Evolutionary conservation across 139 green algal genomes (phyloP).

Genomic region (Picocystis salinarum): DNA sequence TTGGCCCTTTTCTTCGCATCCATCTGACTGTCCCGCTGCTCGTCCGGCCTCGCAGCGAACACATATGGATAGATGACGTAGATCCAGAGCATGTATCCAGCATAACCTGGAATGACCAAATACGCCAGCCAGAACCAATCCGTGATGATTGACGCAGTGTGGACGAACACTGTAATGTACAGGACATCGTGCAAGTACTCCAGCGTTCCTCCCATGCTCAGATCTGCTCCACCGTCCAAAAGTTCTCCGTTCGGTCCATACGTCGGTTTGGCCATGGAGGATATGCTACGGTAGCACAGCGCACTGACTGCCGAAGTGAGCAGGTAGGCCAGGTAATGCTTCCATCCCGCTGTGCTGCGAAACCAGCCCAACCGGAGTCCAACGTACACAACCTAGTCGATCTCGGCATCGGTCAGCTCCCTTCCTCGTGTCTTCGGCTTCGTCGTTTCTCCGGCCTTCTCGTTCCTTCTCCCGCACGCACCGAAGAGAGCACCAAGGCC

Average conservation of each 20-base stretch:
- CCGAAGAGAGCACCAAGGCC: too few species aligned
- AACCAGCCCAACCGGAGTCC: too few species aligned
- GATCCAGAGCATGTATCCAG: conserved; percentile 21
- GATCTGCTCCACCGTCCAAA: conserved; percentile 36
- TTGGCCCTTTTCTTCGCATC: too few species aligned
- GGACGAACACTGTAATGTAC: conserved; percentile 43
- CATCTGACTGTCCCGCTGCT: too few species aligned
- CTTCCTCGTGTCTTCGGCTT: too few species aligned
- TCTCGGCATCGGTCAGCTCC: too few species aligned
- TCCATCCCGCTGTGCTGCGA: too few species aligned
- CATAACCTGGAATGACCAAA: conserved; percentile 18
- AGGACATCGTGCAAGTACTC: conserved; percentile 49
- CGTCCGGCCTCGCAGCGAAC: too few species aligned
- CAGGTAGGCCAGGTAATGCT: conserved; percentile 12
- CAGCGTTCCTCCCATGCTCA: conserved; percentile 34
- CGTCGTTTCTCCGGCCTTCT: too few species aligned
- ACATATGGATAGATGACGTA: conserved; percentile 17
- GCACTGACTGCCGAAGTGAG: conserved; percentile 12
- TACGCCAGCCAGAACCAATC: conserved; percentile 31
- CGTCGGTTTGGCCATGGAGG: conserved; percentile 8
- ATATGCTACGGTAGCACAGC: conserved; percentile 5
- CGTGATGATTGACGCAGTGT: conserved; percentile 19
- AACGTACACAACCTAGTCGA: too few species aligned
- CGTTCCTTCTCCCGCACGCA: too few species aligned
- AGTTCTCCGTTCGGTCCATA: conserved; percentile 33